A percentile compares a stretch with the other conserved stretches of the same genome.
Conservation (phyloP, 2,329 filamentous ascomycete genomes). For the Knufia fluminis region DNA sequence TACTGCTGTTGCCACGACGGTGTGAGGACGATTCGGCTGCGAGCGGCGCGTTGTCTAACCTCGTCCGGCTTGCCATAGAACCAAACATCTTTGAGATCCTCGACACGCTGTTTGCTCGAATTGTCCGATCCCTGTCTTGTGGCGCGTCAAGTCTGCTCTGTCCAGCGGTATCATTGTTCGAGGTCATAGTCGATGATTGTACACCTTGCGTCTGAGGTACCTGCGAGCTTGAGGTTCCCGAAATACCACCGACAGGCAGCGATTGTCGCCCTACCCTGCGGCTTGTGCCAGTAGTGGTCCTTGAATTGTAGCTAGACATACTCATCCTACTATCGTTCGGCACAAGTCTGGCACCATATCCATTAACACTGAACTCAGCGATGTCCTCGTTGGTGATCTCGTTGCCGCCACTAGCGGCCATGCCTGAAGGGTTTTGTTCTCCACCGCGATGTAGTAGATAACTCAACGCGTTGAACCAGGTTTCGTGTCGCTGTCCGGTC, state of each 20-base stretch:
- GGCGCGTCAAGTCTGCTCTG: slow-evolving; percentile 30
- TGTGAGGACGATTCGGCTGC: background rate
- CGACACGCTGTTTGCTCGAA: slow-evolving; percentile 27
- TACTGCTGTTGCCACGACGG: slow-evolving; percentile 23
- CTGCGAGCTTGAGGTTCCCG: slow-evolving; percentile 27
- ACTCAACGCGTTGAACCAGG: slow-evolving; percentile 94
- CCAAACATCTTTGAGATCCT: slow-evolving; percentile 34
- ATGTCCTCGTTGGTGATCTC: slow-evolving; percentile 52
- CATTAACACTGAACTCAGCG: slow-evolving; percentile 75
- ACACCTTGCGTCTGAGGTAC: slow-evolving; percentile 23
- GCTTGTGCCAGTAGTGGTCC: slow-evolving; percentile 54
- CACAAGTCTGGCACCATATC: slow-evolving; percentile 44
- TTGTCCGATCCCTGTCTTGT: slow-evolving; percentile 40
- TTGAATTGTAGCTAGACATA: slow-evolving; percentile 71
- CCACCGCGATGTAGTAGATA: slow-evolving; percentile 77
- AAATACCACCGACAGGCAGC: slow-evolving; percentile 30
- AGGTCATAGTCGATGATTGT: background rate
- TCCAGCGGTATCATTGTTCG: slow-evolving; percentile 9
- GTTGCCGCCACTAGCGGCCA: slow-evolving; percentile 40
- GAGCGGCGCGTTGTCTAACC: background rate
- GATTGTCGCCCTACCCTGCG: slow-evolving; percentile 29
- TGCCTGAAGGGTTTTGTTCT: slow-evolving; percentile 34
- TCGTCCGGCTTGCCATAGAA: slow-evolving; percentile 31
- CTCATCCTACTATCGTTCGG: slow-evolving; percentile 43
- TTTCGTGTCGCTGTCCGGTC: slow-evolving; percentile 90